phyloP scores from a whole-genome alignment of 805 yeast genomes.

The Priceomyces fermenticarens region DNA sequence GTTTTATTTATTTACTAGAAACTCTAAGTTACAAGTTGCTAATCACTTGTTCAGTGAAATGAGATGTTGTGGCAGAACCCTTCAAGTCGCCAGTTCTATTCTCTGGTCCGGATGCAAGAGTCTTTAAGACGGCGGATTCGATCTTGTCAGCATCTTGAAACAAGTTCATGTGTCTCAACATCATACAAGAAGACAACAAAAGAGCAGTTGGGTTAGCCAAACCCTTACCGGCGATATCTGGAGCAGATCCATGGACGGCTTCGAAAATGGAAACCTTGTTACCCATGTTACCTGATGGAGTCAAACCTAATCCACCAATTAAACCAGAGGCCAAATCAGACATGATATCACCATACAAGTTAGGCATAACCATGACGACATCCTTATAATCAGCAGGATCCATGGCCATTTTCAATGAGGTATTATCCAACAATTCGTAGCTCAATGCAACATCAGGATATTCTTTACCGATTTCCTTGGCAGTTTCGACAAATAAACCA shows the following conservation, averaged over 20 bases:
- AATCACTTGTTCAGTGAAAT: conserved; percentile 91
- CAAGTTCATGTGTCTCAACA: conserved; percentile 98
- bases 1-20: too few species aligned
- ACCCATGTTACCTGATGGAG: conserved; percentile 99
- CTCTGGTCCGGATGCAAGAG: conserved; percentile 94
- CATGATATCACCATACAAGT: conserved; percentile 98
- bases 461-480: conserved; percentile 83
- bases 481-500: conserved; percentile 92
- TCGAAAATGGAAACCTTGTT: conserved; percentile 96
- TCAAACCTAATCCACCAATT: conserved; percentile 97
- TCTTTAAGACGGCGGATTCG: conserved; percentile 79
- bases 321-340: conserved; percentile 97
- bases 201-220: conserved; percentile 98
- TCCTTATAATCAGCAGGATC: conserved; percentile 86
- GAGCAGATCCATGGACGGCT: conserved; percentile 99
- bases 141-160: conserved; percentile 76
- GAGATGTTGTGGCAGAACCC: conserved; percentile 85
- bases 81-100: conserved; percentile 96
- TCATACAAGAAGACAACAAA: conserved; percentile 93
- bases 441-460: conserved; percentile 85
- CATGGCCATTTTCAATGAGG: conserved; percentile 84
- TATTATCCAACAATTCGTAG: conserved; percentile 91
- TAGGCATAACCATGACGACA: conserved; percentile 97
- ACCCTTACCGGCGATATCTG: conserved; percentile 98
- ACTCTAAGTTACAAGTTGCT: conserved; percentile 50